These are phyloP conservation scores for Exophiala sp. DNA, from an alignment of 2,329 filamentous ascomycete genomes.

Conservation along the genomic window DNA sequence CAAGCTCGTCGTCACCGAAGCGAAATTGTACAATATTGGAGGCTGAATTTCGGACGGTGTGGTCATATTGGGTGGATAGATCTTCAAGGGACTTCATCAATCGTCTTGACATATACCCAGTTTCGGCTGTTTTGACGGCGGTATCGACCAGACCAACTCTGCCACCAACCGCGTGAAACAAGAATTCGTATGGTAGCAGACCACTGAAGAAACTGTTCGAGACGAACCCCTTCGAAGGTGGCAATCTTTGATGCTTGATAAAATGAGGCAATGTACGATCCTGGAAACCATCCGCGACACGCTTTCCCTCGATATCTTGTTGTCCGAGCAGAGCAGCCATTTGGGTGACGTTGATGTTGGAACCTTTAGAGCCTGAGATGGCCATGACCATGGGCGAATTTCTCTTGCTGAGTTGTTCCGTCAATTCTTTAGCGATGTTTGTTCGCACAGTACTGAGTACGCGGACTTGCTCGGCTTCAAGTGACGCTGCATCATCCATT, in stretches of 20 bases:
- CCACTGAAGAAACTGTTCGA: slow-evolving; percentile 96
- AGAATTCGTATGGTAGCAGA: slow-evolving; percentile 83
- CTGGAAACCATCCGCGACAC: slow-evolving; percentile 94
- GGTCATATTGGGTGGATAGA: slow-evolving; percentile 86
- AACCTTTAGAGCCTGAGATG: slow-evolving; percentile 93
- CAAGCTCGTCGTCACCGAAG: slow-evolving; percentile 91
- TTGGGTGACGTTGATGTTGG: slow-evolving; percentile 95
- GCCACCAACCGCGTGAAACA: slow-evolving; percentile 97
- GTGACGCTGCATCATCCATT: slow-evolving; percentile 61
- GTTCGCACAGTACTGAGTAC: slow-evolving; percentile 89
- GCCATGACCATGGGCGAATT: slow-evolving; percentile 97
- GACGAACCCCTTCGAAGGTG: slow-evolving; percentile 95
- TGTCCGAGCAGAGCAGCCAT: slow-evolving; percentile 98
- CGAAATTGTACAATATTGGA: slow-evolving; percentile 93
- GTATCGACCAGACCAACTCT: slow-evolving; percentile 98
- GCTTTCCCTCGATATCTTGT: slow-evolving; percentile 91
- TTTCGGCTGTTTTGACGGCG: slow-evolving; percentile 90
- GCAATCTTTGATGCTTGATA: slow-evolving; percentile 84
- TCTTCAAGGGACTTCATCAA: slow-evolving; percentile 98
- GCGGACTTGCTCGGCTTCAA: slow-evolving; percentile 84
- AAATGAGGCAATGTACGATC: slow-evolving; percentile 94
- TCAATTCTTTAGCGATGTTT: slow-evolving; percentile 85
- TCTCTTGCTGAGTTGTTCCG: slow-evolving; percentile 80
- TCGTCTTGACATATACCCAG: slow-evolving; percentile 96
- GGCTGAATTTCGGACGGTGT: slow-evolving; percentile 88